Base-by-base conservation (phyloP, 2,329 filamentous ascomycete species). In the Fusarium sp. region DNA sequence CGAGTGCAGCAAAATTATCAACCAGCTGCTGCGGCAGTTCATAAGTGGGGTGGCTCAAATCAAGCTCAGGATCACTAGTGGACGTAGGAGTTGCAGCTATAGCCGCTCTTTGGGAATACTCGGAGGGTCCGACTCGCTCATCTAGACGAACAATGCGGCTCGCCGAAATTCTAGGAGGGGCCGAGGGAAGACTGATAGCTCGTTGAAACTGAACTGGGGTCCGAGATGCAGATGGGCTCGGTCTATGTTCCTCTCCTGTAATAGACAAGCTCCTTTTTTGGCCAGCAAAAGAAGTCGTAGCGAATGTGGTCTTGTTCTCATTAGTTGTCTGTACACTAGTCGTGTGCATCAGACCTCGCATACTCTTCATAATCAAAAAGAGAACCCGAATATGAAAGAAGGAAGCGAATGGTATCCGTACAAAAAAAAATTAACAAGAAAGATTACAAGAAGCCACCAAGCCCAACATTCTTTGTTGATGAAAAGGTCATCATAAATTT, bases 31-130 rank as follows among this genome's bases (percentile, higher is more conserved):
- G 69, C 4, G 90, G 89, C 16, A 94, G 82, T 11, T 82, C 86
- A 80, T 93, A 94, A 41, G 80, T 81, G 2, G 86, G 82, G 77
- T 93, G 88, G 7, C 85, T 84, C 30, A 94, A 82, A 16, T 85
- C 88, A 20, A 93, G 82, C 59, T 86, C 81, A 11, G 86, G 84
- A 69, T 90, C 87, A 28, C 78, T 65, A 14, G 81, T 80, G 5
- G 83, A 79, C 2, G 83, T 84, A 3, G 88, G 88, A 7, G 88
- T 90, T 12, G 86, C 82, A 43, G 82, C 80, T 49, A 88, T 79
- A 5, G 74, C 72, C 53, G 79, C 82, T 53, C 88, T 82, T 74
- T 91, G 89, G 0, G 87, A 86, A 74, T 89, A 89, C 63, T 89
- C 86, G 18, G 85, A 85, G 4, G 78, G 71, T 4, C 72, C 73